Evolutionary conservation across 2,329 filamentous ascomycete genomes (phyloP).

Genomic region (Peltaster fructicola): DNA sequence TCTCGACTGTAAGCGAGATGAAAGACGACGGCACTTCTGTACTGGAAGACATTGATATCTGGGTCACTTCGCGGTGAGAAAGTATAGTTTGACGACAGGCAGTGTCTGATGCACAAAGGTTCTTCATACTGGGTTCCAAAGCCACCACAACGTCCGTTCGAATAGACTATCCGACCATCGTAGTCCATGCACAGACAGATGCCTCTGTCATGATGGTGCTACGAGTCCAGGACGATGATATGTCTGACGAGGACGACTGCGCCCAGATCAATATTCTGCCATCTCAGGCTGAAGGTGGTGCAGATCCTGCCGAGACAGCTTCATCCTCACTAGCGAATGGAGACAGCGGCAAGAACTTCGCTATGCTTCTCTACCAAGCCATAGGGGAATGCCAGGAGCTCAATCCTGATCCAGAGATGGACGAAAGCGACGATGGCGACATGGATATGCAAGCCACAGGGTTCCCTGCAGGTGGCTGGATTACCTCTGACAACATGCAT

Average conservation of each 20-base stretch:
- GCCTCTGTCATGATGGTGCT: slow-evolving; percentile 48
- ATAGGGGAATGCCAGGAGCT: slow-evolving; percentile 60
- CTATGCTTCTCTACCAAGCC: slow-evolving; percentile 51
- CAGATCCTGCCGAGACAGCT: slow-evolving; percentile 1
- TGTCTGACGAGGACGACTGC: slow-evolving; percentile 44
- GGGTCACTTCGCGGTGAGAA: slow-evolving; percentile 28
- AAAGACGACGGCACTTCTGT: slow-evolving; percentile 8
- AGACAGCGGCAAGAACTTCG: slow-evolving; percentile 20
- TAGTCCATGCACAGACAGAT: slow-evolving; percentile 56
- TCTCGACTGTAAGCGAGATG: slow-evolving; percentile 29
- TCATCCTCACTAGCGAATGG: slow-evolving; percentile 2
- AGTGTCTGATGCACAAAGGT: slow-evolving; percentile 29
- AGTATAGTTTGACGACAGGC: not conserved
- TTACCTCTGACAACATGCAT: slow-evolving; percentile 79
- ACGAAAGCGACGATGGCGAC: slow-evolving; percentile 26
- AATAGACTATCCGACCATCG: slow-evolving; percentile 58
- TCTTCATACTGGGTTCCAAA: slow-evolving; percentile 40
- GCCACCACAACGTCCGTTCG: slow-evolving; percentile 41
- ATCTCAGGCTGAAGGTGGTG: not conserved
- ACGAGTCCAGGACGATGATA: slow-evolving; percentile 39
- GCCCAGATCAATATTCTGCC: slow-evolving; percentile 46
- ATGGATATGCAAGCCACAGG: slow-evolving; percentile 45
- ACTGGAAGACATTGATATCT: slow-evolving; percentile 23
- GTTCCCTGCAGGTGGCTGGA: slow-evolving; percentile 64
- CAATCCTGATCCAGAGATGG: slow-evolving; percentile 50